A percentile compares a stretch with the other conserved stretches of the same genome.
Evolutionary conservation across 2,329 filamentous ascomycete genomes (phyloP).

Genomic region (Penicillium sp.): DNA sequence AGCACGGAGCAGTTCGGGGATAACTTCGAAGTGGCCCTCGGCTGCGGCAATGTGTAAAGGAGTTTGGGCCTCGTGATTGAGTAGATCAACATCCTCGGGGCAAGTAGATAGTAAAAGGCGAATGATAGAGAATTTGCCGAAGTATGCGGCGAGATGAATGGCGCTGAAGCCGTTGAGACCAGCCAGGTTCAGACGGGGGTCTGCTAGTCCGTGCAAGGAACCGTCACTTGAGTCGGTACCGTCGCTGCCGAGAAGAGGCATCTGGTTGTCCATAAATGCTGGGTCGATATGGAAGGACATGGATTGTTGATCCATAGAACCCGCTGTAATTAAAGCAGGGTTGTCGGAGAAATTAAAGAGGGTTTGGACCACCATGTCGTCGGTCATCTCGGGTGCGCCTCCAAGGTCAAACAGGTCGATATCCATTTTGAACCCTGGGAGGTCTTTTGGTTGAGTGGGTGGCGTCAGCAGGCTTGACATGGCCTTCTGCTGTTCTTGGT

Average conservation of each 20-base stretch:
- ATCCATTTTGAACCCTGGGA: not conserved
- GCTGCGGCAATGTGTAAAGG: slow-evolving; percentile 1
- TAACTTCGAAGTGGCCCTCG: not conserved
- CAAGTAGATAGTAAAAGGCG: not conserved
- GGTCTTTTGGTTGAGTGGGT: not conserved
- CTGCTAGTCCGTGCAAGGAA: not conserved
- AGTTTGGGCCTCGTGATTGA: not conserved
- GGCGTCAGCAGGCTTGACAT: not conserved
- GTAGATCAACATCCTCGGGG: not conserved
- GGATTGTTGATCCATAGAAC: not conserved
- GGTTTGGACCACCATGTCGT: not conserved
- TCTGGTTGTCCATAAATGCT: not conserved
- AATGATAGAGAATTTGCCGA: slow-evolving; percentile 1
- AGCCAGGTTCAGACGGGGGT: not conserved
- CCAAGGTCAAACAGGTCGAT: not conserved
- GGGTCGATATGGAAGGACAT: not conserved
- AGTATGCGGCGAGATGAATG: not conserved
- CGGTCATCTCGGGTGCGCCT: not conserved
- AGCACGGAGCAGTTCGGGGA: not conserved
- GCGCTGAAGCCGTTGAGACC: not conserved
- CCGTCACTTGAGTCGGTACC: not conserved
- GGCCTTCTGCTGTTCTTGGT: not conserved
- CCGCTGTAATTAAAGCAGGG: not conserved
- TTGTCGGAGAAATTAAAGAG: not conserved
- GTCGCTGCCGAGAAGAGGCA: not conserved